These are phyloP conservation scores for Aschersonia sp. DNA, from an alignment of 2,329 filamentous ascomycete genomes.

Conservation along the genomic window DNA sequence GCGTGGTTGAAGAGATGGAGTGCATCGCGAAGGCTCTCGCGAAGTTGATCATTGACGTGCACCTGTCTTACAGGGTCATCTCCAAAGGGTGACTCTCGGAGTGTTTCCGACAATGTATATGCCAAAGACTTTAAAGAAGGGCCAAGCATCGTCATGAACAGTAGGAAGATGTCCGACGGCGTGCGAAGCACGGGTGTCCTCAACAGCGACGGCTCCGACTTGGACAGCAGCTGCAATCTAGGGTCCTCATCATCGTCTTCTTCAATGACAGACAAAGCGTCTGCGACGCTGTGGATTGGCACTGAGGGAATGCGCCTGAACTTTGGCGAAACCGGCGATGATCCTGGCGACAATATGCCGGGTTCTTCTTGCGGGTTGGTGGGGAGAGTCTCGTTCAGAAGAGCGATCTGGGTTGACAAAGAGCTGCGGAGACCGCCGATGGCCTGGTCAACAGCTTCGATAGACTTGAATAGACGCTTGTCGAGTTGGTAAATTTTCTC, in stretches of 20 bases:
- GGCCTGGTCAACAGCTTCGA: constrained; percentile 75
- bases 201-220: constrained; percentile 15
- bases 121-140: constrained; percentile 95
- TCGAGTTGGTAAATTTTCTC: constrained; percentile 70
- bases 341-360: constrained; percentile 4
- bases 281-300: constrained; percentile 24
- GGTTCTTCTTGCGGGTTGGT: constrained; percentile 1
- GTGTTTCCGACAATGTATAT: constrained; percentile 75
- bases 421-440: constrained; percentile 84
- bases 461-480: constrained; percentile 64
- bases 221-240: constrained; percentile 7
- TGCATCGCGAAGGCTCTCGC: constrained; percentile 66
- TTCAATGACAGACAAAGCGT: constrained; percentile 45
- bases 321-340: constrained; percentile 11
- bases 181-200: constrained; percentile 31
- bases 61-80: constrained; percentile 53
- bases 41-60: constrained; percentile 64
- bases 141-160: constrained; percentile 78
- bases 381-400: constrained; percentile 50
- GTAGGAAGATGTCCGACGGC: constrained; percentile 75
- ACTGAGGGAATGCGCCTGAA: constrained; percentile 14
- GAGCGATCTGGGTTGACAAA: constrained; percentile 73
- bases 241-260: constrained; percentile 37
- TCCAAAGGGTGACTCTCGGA: constrained; percentile 76
- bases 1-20: constrained; percentile 65